These are phyloP conservation scores for Chlorella variabilis DNA, from an alignment of 163 green algal species.

Conservation along the genomic window DNA sequence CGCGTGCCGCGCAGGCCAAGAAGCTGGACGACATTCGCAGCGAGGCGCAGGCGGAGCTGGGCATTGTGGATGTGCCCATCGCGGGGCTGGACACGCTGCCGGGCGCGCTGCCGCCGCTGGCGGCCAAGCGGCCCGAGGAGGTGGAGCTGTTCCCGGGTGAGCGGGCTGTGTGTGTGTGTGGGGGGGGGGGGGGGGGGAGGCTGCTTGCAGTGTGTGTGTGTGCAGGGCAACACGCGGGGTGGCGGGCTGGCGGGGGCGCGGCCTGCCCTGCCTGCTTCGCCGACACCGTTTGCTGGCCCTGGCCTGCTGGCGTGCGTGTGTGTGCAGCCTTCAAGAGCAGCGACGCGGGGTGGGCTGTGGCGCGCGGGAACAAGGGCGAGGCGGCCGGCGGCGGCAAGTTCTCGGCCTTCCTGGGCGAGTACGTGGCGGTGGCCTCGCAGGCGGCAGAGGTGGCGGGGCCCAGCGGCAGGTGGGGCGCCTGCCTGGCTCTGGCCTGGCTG, in stretches of 20 bases:
- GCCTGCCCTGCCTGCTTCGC: background rate
- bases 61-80: conserved; percentile 77
- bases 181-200: background rate
- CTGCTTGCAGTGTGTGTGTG: background rate
- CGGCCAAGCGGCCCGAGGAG: conserved; percentile 56
- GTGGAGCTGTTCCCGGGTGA: conserved; percentile 82
- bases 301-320: background rate
- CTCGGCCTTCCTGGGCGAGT: conserved; percentile 76
- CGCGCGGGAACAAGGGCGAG: conserved; percentile 7
- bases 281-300: too few relatives aligned
- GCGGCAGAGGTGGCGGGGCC: background rate
- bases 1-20: conserved; percentile 72
- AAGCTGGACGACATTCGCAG: conserved; percentile 93
- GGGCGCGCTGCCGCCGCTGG: conserved; percentile 36
- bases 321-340: conserved; percentile 44
- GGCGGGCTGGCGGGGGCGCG: background rate
- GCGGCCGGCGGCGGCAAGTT: conserved; percentile 44
- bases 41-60: conserved; percentile 90
- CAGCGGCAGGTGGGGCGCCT: background rate
- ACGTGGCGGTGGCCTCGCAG: conserved; percentile 47
- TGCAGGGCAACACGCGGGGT: background rate
- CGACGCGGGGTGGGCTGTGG: conserved; percentile 36
- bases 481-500: background rate
- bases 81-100: conserved; percentile 66
- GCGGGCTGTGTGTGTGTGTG: background rate